phyloP scores from a whole-genome alignment of 345 rosid species.

The Carallia brachiata region DNA sequence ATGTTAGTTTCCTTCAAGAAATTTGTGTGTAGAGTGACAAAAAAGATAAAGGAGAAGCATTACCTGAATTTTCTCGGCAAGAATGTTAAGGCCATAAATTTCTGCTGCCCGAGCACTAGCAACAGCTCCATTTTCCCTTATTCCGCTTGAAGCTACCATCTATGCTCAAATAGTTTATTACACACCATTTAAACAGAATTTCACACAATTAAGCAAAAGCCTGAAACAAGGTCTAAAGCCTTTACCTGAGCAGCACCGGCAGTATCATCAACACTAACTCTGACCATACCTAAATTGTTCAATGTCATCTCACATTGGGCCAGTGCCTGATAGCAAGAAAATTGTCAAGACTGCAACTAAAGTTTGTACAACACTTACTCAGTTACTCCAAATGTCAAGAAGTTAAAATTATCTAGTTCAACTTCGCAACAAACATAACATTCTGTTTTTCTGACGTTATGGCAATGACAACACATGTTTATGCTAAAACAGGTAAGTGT shows the following conservation, averaged over 20 bases:
- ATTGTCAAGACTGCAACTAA: slow-evolving; percentile 10
- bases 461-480: not conserved
- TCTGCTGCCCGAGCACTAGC: slow-evolving; percentile 93
- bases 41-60: slow-evolving; percentile 12
- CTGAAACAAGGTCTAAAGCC: slow-evolving; percentile 7
- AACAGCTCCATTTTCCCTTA: slow-evolving; percentile 65
- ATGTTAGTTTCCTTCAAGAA: not conserved
- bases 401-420: not conserved
- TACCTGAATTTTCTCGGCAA: slow-evolving; percentile 75
- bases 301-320: slow-evolving; percentile 72
- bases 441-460: not conserved
- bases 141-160: slow-evolving; percentile 56
- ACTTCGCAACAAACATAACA: not conserved
- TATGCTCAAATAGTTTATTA: slow-evolving; percentile 22
- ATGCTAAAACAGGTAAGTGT: not conserved
- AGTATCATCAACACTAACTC: slow-evolving; percentile 63
- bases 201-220: slow-evolving; percentile 4
- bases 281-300: slow-evolving; percentile 50
- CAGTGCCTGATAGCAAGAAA: slow-evolving; percentile 56
- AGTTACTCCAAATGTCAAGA: not conserved
- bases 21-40: not conserved
- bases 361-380: slow-evolving; percentile 4
- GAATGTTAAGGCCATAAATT: slow-evolving; percentile 78
- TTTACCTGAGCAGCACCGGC: slow-evolving; percentile 90
- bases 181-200: slow-evolving; percentile 4